Conservation (phyloP, 495 filamentous ascomycete species). For the Alectoria sarmentosa region DNA sequence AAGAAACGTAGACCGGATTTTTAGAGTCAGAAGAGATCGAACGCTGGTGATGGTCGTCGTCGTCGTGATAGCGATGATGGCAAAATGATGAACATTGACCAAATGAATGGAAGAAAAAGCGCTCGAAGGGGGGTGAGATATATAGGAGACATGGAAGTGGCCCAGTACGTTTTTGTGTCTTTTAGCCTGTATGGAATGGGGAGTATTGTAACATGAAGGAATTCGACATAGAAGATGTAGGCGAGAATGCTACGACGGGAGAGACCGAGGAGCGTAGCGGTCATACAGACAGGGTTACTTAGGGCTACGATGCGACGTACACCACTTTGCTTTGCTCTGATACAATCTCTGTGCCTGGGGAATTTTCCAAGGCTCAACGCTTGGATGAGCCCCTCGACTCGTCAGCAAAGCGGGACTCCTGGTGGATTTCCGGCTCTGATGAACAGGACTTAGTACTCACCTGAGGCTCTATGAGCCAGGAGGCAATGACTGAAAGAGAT, state of each 20-base stretch:
- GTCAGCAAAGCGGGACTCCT: not conserved
- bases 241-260: constrained; percentile 14
- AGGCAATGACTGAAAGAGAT: not conserved
- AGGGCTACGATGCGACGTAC: constrained; percentile 6
- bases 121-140: constrained; percentile 1
- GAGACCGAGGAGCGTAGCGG: constrained; percentile 6
- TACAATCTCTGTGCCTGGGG: constrained; percentile 14
- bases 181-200: constrained; percentile 1
- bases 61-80: not conserved
- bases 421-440: constrained; percentile 4
- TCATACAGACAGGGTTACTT: constrained; percentile 11
- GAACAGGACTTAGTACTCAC: not conserved
- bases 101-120: not conserved
- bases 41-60: not conserved
- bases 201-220: not conserved
- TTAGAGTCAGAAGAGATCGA: not conserved
- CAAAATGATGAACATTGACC: not conserved
- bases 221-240: not conserved
- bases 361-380: constrained; percentile 8
- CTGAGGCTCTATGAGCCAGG: constrained; percentile 8
- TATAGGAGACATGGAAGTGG: not conserved
- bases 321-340: constrained; percentile 9
- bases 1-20: not conserved
- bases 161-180: not conserved
- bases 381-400: constrained; percentile 1